Evolutionary conservation across 1,139 yeast genomes (phyloP), one percentile per base, ranked within the genome.

Genomic region (Candida smagusa): DNA sequence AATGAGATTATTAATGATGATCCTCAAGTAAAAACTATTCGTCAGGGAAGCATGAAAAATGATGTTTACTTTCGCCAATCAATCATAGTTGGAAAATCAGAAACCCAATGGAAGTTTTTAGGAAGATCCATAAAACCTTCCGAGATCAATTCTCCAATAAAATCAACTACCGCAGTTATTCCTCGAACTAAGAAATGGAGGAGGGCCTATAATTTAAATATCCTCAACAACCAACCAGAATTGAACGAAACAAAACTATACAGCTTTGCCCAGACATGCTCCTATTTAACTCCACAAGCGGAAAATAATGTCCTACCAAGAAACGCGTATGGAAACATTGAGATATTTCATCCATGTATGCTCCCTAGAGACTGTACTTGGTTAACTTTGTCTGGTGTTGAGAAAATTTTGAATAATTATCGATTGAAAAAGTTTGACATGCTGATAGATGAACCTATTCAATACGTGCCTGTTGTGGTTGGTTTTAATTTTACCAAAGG

Each of bases 51-150:
- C 0, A 44, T 39, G 24, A 47, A 36, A 22, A 49, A 48, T 9
- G 45, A 50, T 1, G 53, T 66, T 0, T 66, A 47, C 42, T 59
- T 58, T 35, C 56, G 58, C 35, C 50, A 54, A 30, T 38, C 50
- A 7, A 42, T 65, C 2, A 31, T 56, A 7, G 56, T 56, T 3
- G 71, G 70, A 2, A 66, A 61, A 43, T 64, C 72, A 0, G 61
- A 55, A 36, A 59, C 57, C 16, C 72, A 64, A 36, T 67, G 73
- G 73, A 65, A 63, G 41, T 57, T 64, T 38, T 42, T 63, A 16
- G 73, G 71, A 1, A 45, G 73, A 33, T 63, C 70, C 6, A 46
- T 66, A 7, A 45, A 40, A 24, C 53, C 55, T 4, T 49, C 42
- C 0, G 51, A 60, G 35, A n/a, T 48, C 1, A 40, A 42, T 0